Base-by-base conservation (phyloP, 2,329 filamentous ascomycete genomes). In the Colletotrichum tofieldiae region DNA sequence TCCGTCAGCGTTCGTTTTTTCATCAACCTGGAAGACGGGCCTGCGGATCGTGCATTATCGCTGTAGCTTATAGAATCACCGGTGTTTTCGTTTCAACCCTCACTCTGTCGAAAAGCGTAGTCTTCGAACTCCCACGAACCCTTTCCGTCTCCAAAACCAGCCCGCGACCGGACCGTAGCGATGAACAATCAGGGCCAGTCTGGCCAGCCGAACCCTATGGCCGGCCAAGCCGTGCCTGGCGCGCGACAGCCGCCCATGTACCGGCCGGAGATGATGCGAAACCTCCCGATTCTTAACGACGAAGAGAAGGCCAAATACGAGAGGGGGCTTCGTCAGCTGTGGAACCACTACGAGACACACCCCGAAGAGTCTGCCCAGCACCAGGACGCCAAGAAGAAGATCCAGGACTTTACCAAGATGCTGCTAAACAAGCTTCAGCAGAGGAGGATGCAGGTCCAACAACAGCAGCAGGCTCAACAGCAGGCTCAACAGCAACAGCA, bases 261-360 rank as follows among this genome's bases (percentile, higher is more conserved):
- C 43, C 82, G 84, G 43, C 87, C 89, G 0, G 84, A 85, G 45
- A 84, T 87, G 64, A 90, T 91, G 78, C 84, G 85, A 43, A 82
- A 74, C 7, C 82, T 91, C 4, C 82, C 82, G 2, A 84, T 86
- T 49, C 82, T 92, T 3, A 86, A 82, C 35, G 82, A 87, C 1
- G 84, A 87, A 1, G 90, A 92, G 68, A 90, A 88, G 75, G 75
- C 76, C 2, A 90, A 90, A 75, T 92, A 91, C 75, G 89, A 91
- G 75, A 80, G 83, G 2, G 90, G 90, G 1, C 81, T 92, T 0
- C 82, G 84, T 12, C 77, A 81, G 1, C 81, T 92, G 0, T 92
- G 89, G 86, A 83, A 81, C 29, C 84, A 88, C 51, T 85, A 88
- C 56, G 86, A 88, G 70, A 85, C 83, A 26, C 80, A 83, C 0